These are phyloP conservation scores for Pseudotsuga menziesii DNA, from an alignment of 75 land plant genomes.

Conservation along the genomic window DNA sequence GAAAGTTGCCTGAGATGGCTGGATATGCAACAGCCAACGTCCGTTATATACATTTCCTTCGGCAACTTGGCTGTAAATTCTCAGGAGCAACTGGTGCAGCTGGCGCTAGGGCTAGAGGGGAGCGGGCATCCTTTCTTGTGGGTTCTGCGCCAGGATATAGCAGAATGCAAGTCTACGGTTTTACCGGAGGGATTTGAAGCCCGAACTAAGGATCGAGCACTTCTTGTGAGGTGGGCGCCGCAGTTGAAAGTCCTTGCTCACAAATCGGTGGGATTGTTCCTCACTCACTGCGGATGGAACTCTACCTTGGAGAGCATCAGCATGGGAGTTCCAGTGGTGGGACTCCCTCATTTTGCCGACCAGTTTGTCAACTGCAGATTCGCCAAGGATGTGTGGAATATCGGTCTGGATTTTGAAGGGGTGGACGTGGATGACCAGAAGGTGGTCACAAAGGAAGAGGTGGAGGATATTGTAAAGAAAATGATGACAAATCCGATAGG, in stretches of 20 bases:
- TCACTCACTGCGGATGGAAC: neutral
- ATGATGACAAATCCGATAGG: no score
- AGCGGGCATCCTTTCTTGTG: constrained; percentile 1
- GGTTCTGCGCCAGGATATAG: neutral
- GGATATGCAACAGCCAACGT: no score
- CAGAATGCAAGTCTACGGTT: neutral
- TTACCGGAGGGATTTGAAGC: neutral
- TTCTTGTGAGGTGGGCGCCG: neutral
- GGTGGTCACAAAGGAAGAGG: neutral
- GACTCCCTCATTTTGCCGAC: neutral
- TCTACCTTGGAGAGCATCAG: neutral
- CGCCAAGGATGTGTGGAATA: neutral
- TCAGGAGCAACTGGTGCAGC: no score
- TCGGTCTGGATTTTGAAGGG: neutral
- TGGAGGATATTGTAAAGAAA: neutral
- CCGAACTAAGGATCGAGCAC: neutral
- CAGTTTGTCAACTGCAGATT: neutral
- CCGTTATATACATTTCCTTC: no score
- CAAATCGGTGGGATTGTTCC: neutral
- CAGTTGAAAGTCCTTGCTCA: neutral
- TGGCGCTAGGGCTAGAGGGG: no score
- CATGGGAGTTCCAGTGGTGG: neutral
- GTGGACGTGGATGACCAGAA: neutral
- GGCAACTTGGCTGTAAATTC: no score
- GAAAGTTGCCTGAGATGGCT: no score